These are phyloP conservation scores for Cupressus sempervirens DNA, from an alignment of 75 land plant species.

Conservation along the genomic window DNA sequence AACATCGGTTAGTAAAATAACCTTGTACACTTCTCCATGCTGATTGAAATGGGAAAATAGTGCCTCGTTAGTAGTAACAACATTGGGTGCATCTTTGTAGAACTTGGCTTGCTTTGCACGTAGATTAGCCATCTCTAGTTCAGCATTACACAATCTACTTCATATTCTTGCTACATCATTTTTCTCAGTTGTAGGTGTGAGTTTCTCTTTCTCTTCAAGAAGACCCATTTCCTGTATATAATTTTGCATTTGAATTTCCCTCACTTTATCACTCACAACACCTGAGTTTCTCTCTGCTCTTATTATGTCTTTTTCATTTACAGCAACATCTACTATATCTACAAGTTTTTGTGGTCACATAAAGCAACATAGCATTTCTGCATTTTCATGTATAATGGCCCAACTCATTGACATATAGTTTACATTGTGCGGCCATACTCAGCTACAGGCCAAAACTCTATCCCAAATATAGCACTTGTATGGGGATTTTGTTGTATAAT, in stretches of 20 bases:
- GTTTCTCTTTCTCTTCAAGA: not conserved
- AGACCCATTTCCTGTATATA: not conserved
- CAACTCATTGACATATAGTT: conserved; percentile 90
- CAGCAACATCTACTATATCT: conserved; percentile 32
- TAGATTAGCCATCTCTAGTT: too few relatives aligned
- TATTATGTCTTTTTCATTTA: conserved; percentile 66
- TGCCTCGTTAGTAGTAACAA: too few relatives aligned
- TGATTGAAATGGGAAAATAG: too few relatives aligned
- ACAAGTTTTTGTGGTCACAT: conserved; percentile 52
- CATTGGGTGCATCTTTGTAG: too few relatives aligned
- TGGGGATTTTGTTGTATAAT: too few relatives aligned
- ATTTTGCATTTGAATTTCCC: conserved; percentile 81
- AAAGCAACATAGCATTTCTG: conserved; percentile 65
- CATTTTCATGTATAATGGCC: conserved; percentile 86
- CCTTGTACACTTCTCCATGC: too few relatives aligned
- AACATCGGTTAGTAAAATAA: too few relatives aligned
- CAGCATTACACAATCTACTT: too few relatives aligned
- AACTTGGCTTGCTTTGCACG: too few relatives aligned
- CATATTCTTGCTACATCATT: too few relatives aligned
- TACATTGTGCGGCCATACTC: conserved; percentile 99
- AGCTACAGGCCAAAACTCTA: conserved; percentile 98
- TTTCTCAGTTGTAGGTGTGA: too few relatives aligned
- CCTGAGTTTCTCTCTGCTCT: conserved; percentile 85
- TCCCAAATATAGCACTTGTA: conserved; percentile 90
- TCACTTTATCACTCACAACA: conserved; percentile 58